Evolutionary conservation across 1,139 yeast genomes (phyloP), one percentile per base, ranked within the genome.

Genomic region (Candida anutae): DNA sequence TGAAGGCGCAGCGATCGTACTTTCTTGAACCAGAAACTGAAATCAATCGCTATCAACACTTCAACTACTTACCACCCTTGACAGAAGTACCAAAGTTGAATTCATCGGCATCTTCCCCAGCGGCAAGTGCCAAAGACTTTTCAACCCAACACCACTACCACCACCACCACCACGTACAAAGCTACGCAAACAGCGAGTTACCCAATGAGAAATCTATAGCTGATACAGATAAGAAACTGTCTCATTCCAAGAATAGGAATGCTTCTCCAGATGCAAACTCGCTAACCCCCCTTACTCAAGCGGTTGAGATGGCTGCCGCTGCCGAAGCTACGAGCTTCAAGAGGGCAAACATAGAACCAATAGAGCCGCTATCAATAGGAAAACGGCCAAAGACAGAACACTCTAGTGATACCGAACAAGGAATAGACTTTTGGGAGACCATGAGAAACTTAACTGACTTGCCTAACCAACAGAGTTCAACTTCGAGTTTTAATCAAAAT

Each of bases 351-450:
- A 8, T 8, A 17, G 19, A 10, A 8, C 8, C 19, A 17, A 17
- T 10, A 8, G 19, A 10, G 9, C 8, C 19, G 10, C 8, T 10
- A 8, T 17, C 19, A 8, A 17, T 8, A 8, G 8, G 9, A 8
- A 17, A 17, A 17, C 19, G 19, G 9, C 20, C 24, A 29, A 27
- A 24, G 30, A 23, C 28, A 29, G 21, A 22, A 29, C 35, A 31
- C 4, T 30, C 8, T 9, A 53, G 46, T 16, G 58, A 40, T 18
- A 46, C 47, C 20, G 52, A 60, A 31, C 62, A 56, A 32, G 84
- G 74, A 12, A 42, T 71, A 20, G 85, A 77, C 46, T 78, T 77
- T 43, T 77, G 84, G 82, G 85, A 78, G 39, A 71, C 76, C 2
- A 65, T 79, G 69, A 61, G 80, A 32, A 64, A 75, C 17, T 48